Percentiles rank a stretch among this genome's conserved stretches.
Conservation (phyloP, 495 filamentous ascomycete genomes). For the Tuber magnatum region DNA sequence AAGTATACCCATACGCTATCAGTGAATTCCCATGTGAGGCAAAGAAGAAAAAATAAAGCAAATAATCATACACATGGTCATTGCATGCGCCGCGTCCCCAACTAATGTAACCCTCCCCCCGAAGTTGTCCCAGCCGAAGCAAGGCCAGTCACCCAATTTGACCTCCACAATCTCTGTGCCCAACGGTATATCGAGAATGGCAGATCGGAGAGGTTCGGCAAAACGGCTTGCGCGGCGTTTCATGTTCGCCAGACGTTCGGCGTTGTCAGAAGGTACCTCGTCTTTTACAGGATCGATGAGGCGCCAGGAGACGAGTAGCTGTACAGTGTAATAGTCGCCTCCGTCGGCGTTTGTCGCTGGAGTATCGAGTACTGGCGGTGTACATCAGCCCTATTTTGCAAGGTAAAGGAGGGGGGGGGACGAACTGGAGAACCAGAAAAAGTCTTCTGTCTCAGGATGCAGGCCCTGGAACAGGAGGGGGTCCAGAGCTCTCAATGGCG, state of each 20-base stretch:
- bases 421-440: conserved; percentile 50
- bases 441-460: conserved; percentile 52
- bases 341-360: conserved; percentile 45
- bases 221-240: conserved; percentile 50
- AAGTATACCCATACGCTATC: background rate
- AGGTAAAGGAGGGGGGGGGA: background rate
- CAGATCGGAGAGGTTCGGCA: conserved; percentile 51
- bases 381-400: conserved; percentile 5
- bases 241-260: conserved; percentile 49
- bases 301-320: conserved; percentile 40
- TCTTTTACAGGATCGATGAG: conserved; percentile 27
- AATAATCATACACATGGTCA: conserved; percentile 53
- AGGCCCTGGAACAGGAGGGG: conserved; percentile 57
- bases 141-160: conserved; percentile 53
- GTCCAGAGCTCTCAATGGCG: conserved; percentile 48
- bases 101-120: conserved; percentile 47
- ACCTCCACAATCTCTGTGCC: conserved; percentile 49
- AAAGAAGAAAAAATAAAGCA: background rate
- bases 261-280: conserved; percentile 44
- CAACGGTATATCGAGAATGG: conserved; percentile 47
- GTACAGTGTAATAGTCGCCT: conserved; percentile 36
- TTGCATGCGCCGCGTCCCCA: conserved; percentile 55
- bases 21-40: background rate
- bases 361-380: conserved; percentile 45
- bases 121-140: conserved; percentile 42